These are phyloP conservation scores for Wickerhamiella nectarea DNA, from an alignment of 805 yeast species.

Conservation along the genomic window DNA sequence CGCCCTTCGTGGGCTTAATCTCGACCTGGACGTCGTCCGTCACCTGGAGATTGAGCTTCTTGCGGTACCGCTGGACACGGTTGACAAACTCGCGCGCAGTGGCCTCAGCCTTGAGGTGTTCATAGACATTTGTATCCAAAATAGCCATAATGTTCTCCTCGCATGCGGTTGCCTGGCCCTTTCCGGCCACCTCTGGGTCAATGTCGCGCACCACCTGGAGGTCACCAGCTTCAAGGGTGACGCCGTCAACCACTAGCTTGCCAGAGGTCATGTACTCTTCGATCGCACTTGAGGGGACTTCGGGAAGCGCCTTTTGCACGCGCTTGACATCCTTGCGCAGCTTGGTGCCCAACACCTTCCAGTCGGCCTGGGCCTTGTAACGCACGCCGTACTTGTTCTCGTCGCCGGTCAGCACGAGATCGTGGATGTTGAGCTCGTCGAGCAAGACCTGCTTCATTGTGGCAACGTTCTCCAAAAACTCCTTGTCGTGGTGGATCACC, in stretches of 20 bases:
- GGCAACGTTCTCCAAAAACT: conserved; percentile 63
- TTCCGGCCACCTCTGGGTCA: conserved; percentile 42
- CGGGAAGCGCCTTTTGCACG: conserved; percentile 88
- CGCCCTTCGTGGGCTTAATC: conserved; percentile 52
- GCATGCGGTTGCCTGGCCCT: conserved; percentile 77
- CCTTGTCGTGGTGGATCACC: conserved; percentile 65
- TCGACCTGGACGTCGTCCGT: conserved; percentile 91
- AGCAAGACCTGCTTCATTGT: conserved; percentile 63
- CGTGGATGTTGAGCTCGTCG: conserved; percentile 89
- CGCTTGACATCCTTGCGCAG: conserved; percentile 84
- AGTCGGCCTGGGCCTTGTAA: conserved; percentile 91
- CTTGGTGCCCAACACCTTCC: conserved; percentile 98
- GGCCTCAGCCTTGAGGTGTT: conserved; percentile 86
- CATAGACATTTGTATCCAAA: conserved; percentile 74
- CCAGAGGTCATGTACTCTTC: conserved; percentile 60
- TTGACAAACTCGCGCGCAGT: conserved; percentile 90
- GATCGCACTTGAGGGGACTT: conserved; percentile 67
- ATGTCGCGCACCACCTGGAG: conserved; percentile 80
- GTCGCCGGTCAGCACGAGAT: conserved; percentile 72
- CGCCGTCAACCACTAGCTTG: conserved; percentile 74
- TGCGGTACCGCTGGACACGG: conserved; percentile 94
- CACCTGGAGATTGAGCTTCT: conserved; percentile 86
- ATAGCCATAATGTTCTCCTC: conserved; percentile 82
- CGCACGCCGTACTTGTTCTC: conserved; percentile 86
- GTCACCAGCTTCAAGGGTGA: conserved; percentile 75